Evolutionary conservation across 108 stramenopile genomes (phyloP), one percentile per base, ranked within the genome.

Genomic region (Nitzschia sp.): DNA sequence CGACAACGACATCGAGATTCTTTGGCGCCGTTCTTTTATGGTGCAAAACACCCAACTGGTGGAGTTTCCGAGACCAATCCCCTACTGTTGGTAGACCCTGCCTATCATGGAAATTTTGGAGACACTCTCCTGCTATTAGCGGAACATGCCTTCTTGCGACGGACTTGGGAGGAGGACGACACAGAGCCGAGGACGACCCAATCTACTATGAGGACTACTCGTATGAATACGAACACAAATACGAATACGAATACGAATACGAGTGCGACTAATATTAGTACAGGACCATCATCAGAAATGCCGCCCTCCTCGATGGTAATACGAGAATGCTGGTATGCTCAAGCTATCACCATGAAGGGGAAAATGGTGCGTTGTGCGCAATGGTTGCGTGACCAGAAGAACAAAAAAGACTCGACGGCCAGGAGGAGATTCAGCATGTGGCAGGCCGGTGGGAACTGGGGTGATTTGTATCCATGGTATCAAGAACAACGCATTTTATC

Each of bases 361-460:
- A n/a, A n/a, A n/a, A n/a, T n/a, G n/a, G n/a, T n/a, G n/a, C n/a
- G n/a, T n/a, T n/a, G n/a, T n/a, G n/a, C n/a, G 13, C 13, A 41
- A 41, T 41, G 13, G 38, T 41, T 41, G 9, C 6, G 38, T 13
- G 6, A 41, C 38, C 38, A 41, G 38, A 6, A 41, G 38, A n/a
- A n/a, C n/a, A n/a, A n/a, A n/a, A n/a, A n/a, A n/a, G n/a, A n/a
- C n/a, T n/a, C n/a, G 38, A 13, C 38, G 13, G 38, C 13, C 9
- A 41, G 6, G 38, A n/a, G 15, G 34, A 64, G 29, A 28, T 21
- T 72, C 6, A 71, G 71, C 21, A n/a, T 78, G 23, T 78, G 71
- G 77, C 77, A 78, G 33, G 77, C 62, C 0, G 77, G 77, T 45
- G 77, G 77, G 13, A 78, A 78, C 38, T 78, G 72, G 72, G 78